Evolutionary conservation across 2,329 filamentous ascomycete genomes (phyloP).

Genomic region (Verticillium zaregamsianum): DNA sequence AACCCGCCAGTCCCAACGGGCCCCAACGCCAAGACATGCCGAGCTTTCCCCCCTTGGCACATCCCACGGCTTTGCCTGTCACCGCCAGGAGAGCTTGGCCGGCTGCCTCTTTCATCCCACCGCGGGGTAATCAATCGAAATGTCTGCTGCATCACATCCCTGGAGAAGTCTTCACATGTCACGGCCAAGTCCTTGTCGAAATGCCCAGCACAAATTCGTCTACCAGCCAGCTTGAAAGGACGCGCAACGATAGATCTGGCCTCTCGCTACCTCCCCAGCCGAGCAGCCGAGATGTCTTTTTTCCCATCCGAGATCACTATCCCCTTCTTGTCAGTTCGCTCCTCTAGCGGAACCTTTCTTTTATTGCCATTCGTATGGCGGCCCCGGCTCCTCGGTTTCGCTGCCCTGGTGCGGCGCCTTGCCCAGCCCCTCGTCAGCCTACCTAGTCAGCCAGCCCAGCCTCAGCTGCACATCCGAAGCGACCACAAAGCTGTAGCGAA

Average conservation of each 20-base stretch:
- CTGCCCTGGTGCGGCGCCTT: background rate
- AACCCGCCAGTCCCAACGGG: background rate
- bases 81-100: no score
- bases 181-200: no score
- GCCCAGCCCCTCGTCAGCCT: background rate
- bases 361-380: background rate
- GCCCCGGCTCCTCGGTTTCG: background rate
- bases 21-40: no score
- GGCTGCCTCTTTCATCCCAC: no score
- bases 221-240: background rate
- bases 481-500: background rate
- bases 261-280: background rate
- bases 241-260: background rate
- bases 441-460: background rate
- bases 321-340: background rate
- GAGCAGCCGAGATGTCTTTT: background rate
- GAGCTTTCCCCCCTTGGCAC: no score
- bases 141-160: no score
- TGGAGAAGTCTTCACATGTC: no score
- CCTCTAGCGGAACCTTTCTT: background rate
- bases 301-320: background rate
- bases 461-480: background rate
- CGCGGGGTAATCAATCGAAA: no score
- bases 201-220: no score
- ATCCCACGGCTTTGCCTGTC: no score